phyloP scores from a whole-genome alignment of 2,329 filamentous ascomycete species.

The Arachnomyces sp. region DNA sequence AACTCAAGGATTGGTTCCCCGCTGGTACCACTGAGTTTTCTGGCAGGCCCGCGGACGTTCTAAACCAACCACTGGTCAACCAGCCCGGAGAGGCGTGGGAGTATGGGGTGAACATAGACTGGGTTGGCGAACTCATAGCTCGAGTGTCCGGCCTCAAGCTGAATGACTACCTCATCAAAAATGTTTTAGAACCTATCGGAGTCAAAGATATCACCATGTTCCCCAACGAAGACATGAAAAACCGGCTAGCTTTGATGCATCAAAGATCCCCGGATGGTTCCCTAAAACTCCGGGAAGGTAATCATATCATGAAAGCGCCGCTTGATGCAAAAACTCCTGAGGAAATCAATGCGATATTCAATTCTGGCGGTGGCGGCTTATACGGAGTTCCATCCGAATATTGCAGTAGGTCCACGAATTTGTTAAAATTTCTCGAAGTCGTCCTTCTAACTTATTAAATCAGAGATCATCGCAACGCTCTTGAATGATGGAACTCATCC shows the following conservation, averaged over 20 bases:
- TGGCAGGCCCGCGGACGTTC: slow-evolving; percentile 45
- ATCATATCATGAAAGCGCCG: slow-evolving; percentile 45
- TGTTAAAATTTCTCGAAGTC: not conserved
- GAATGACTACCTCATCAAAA: slow-evolving; percentile 43
- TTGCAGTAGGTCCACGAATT: slow-evolving; percentile 37
- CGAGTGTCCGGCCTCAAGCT: slow-evolving; percentile 38
- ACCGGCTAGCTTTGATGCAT: slow-evolving; percentile 52
- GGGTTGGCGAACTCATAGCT: slow-evolving; percentile 46
- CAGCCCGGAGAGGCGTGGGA: slow-evolving; percentile 59
- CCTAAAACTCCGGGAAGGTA: slow-evolving; percentile 25
- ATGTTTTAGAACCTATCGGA: slow-evolving; percentile 44
- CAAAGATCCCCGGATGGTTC: slow-evolving; percentile 42
- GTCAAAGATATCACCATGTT: slow-evolving; percentile 51
- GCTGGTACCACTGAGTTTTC: slow-evolving; percentile 55
- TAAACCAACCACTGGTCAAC: slow-evolving; percentile 49
- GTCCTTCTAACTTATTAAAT: not conserved
- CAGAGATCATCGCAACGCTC: slow-evolving; percentile 51
- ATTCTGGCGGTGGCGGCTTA: slow-evolving; percentile 56
- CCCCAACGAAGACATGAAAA: slow-evolving; percentile 47
- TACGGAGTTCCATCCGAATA: slow-evolving; percentile 57
- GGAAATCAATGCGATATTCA: slow-evolving; percentile 42
- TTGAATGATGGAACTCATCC: slow-evolving; percentile 56
- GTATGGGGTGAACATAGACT: slow-evolving; percentile 52
- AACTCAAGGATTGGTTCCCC: slow-evolving; percentile 32
- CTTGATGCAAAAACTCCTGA: slow-evolving; percentile 37